Base-by-base conservation (phyloP, 768 basidiomycete species). In the Arthromyces matolae region DNA sequence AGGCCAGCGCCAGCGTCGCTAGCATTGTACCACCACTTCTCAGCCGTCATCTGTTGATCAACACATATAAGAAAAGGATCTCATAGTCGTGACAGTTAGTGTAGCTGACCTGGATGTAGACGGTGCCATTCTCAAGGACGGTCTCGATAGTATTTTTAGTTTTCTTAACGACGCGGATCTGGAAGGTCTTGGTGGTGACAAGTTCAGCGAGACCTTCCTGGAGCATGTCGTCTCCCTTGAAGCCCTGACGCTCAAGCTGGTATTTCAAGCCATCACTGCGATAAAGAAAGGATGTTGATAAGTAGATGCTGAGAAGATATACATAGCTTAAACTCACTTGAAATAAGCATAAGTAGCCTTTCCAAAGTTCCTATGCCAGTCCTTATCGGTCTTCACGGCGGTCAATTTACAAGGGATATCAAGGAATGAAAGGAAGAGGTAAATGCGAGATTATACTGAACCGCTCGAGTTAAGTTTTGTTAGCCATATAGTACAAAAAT, bases 181-280 rank as follows among this genome's bases (percentile, higher is more conserved):
- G 65, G 62, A 72, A 65, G 0, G 63, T 71, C 56, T 70, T 71
- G 19, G 60, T 59, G 16, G 63, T 48, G 23, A 70, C 52, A 6
- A 54, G 49, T 43, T 74, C 69, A 20, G 58, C 60, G 32, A 74
- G 59, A 12, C 71, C 70, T 56, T 74, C 71, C 51, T 71, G 70
- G 32, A 72, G 55, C 66, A 74, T 66, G 0, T 70, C 67, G 37
- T 72, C 71, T 5, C 54, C 61, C 42, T 65, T 58, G 57, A 72
- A 72, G 22, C 68, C 70, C 35, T 69, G 61, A 14, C 39, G 33
- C 25, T 59, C 58, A 22, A 71, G 52, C 51, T 67, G 64, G 31
- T 49, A 52, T 50, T 64, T 62, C 28, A 72, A 38, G 3, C 68
- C 68, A 42, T 66, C 60, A 45, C 62, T 65, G 33, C 31, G 36